Evolutionary conservation across 1,284 basidiomycete genomes (phyloP).

Genomic region (Cerioporus squamosus): DNA sequence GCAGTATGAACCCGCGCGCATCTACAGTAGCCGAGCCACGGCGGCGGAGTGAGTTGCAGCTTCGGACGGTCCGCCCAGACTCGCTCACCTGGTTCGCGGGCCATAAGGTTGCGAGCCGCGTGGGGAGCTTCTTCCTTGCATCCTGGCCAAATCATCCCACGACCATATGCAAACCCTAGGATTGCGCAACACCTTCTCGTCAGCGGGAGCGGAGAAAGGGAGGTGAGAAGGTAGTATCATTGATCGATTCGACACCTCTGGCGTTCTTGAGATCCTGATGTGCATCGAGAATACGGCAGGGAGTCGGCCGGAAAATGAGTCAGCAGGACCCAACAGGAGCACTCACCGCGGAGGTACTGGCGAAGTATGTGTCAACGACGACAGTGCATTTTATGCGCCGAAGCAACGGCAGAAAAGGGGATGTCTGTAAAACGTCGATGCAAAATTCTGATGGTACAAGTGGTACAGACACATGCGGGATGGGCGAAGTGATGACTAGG

Average conservation of each 20-base stretch:
- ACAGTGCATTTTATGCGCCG: too few relatives aligned
- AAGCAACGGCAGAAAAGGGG: too few relatives aligned
- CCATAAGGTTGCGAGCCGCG: constrained; percentile 14
- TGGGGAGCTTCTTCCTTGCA: constrained; percentile 5
- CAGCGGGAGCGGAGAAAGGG: background rate
- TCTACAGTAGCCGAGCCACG: constrained; percentile 7
- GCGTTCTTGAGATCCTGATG: too few relatives aligned
- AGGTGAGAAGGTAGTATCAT: too few relatives aligned
- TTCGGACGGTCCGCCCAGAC: constrained; percentile 6
- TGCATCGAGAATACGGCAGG: too few relatives aligned
- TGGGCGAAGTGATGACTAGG: background rate
- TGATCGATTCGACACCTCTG: too few relatives aligned
- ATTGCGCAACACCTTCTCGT: background rate
- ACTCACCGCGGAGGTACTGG: too few relatives aligned
- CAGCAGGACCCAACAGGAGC: too few relatives aligned
- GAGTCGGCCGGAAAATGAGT: too few relatives aligned
- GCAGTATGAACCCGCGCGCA: background rate
- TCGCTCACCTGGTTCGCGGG: constrained; percentile 19
- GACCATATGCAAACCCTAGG: constrained; percentile 5
- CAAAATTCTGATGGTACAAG: background rate
- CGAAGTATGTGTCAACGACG: too few relatives aligned
- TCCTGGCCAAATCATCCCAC: constrained; percentile 15
- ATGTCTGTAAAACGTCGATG: background rate
- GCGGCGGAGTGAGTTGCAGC: constrained; percentile 3
- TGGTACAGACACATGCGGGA: constrained; percentile 1